These are phyloP conservation scores for Pachysolen tannophilus DNA, from an alignment of 805 yeast species.

Conservation along the genomic window DNA sequence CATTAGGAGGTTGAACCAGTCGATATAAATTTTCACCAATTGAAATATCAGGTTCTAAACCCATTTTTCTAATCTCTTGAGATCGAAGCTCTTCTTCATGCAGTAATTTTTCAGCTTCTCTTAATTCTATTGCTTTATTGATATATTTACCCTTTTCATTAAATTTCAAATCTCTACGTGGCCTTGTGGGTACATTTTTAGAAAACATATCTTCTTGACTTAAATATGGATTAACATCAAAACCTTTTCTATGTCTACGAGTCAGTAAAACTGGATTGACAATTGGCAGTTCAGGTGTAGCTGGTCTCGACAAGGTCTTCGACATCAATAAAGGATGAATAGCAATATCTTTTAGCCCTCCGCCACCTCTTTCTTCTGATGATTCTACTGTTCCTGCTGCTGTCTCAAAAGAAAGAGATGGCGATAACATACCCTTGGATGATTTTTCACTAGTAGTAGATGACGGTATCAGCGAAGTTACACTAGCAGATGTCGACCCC, in stretches of 20 bases:
- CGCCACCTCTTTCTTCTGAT: too few relatives aligned
- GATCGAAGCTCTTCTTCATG: slow-evolving; percentile 24
- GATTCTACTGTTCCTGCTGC: too few relatives aligned
- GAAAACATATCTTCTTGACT: slow-evolving; percentile 15
- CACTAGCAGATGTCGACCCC: too few relatives aligned
- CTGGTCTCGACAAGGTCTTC: neutral
- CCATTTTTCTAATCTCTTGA: slow-evolving; percentile 25
- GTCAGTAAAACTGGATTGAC: slow-evolving; percentile 1
- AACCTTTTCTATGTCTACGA: slow-evolving; percentile 13
- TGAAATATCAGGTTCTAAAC: slow-evolving; percentile 40
- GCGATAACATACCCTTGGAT: too few relatives aligned
- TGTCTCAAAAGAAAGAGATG: too few relatives aligned
- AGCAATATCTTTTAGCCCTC: slow-evolving; percentile 4
- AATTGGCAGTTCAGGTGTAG: neutral
- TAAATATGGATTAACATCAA: slow-evolving; percentile 24
- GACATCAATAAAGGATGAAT: slow-evolving; percentile 8
- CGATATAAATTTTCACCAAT: slow-evolving; percentile 51
- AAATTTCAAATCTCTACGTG: slow-evolving; percentile 35
- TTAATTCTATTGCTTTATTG: slow-evolving; percentile 40
- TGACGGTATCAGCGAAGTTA: too few relatives aligned
- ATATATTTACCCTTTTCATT: slow-evolving; percentile 60
- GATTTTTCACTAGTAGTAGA: too few relatives aligned
- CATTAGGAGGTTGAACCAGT: slow-evolving; percentile 43
- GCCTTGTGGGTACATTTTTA: slow-evolving; percentile 13
- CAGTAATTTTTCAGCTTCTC: slow-evolving; percentile 31